Evolutionary conservation across 2,329 filamentous ascomycete genomes (phyloP), one percentile per base, ranked within the genome.

Genomic region (Xylariomycetidae sp.): DNA sequence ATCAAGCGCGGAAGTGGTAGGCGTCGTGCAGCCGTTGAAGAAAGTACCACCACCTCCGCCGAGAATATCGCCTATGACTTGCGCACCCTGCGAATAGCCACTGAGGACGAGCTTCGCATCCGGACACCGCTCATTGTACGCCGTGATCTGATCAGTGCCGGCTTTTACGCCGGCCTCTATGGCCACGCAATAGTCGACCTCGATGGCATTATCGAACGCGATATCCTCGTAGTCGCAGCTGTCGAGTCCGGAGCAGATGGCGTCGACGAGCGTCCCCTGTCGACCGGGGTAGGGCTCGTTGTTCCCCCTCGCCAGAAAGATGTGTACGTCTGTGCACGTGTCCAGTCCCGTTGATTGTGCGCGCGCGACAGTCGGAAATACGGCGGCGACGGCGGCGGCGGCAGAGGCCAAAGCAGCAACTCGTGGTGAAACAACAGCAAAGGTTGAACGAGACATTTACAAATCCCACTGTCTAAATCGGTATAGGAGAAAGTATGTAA

Each of bases 51-150:
- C 55, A 8, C 53, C 54, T 12, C 51, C 50, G 30, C 49, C 53
- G 9, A 60, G 36, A 15, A 62, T 50, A 34, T 59, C 58, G 26
- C 57, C 50, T n/a, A 57, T 49, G 14, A 66, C 48, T 4, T 62
- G 57, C 2, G 46, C 54, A 25, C 61, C 62, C 38, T 65, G 58
- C 3, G 56, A 60, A 42, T 61, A 65, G 0, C 63, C 62, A 36
- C 54, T 60, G 27, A 66, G 28, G 5, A 65, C 59, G 10, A 66
- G 51, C 40, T 56, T 62, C 13, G 58, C 44, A 20, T 60, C 38
- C 13, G 63, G 62, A 38, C 62, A 66, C 12, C 52, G 48, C 40
- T 56, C 45, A 41, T 54, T 55, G 44, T 65, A 65, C 1, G 51
- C 54, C 6, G 47, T 51, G 41, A 67, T 61, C 41, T 64, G 58